Evolutionary conservation across 805 yeast genomes (phyloP), one percentile per base, ranked within the genome.

Genomic region (Vanderwaltozyma verrucispora): DNA sequence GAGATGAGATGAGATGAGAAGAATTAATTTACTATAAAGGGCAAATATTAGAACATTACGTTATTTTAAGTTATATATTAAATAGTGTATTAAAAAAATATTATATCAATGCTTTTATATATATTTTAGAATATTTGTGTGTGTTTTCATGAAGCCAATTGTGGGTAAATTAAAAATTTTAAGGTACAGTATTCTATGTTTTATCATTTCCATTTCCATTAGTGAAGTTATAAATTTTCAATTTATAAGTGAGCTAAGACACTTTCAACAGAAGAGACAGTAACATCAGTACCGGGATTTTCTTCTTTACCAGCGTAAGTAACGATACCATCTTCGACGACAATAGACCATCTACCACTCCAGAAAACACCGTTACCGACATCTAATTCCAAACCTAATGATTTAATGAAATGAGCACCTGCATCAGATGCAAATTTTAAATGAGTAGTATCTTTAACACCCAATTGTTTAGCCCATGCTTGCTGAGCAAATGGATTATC

Each of bases 401-500:
- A 54, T 50, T 64, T 62, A 42, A 84, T 71, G 58, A 82, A 75
- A 27, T 60, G 60, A 37, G 77, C 77, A 42, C 68, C 68, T 30
- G 83, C 76, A 59, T 83, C 94, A 45, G 77, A 62, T 37, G 75
- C 88, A 52, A 81, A 81, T 48, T 73, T 55, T 21, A 74, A 58
- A 51, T 63, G 56, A 45, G 63, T 60, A 44, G 56, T 40, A 38
- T 51, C 55, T 29, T 45, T 50, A 30, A 62, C 65, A 34, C 61
- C 63, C 36, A 63, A 41, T 11, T 48, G 36, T 49, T 63, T 63
- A 40, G 68, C 83, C 85, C 87, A 80, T 12, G 84, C 85, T 40
- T 74, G 65, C 54, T 65, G 64, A 37, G 81, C 87, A 52, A 80
- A 78, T 14, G 88, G 80, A 49, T 79, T 81, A 60, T 80, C 81